phyloP scores from a whole-genome alignment of 441 rosid genomes.

The Jatropha multifida region DNA sequence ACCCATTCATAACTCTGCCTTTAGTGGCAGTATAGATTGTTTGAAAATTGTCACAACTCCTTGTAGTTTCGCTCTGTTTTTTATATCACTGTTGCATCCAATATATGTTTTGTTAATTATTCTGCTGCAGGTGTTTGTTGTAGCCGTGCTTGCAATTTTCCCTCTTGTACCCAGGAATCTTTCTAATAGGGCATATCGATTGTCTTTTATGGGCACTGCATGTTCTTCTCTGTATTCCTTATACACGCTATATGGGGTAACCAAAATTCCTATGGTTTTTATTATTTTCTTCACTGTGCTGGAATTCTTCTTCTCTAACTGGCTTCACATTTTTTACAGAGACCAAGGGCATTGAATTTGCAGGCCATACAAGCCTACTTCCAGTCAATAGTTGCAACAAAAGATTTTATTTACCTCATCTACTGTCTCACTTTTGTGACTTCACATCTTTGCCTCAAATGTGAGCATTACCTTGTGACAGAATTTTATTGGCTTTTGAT shows the following conservation, averaged over 20 bases:
- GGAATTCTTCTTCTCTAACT: slow-evolving; percentile 25
- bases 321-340: slow-evolving; percentile 44
- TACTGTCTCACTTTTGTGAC: slow-evolving; percentile 87
- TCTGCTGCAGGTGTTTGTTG: slow-evolving; percentile 74
- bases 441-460: slow-evolving; percentile 82
- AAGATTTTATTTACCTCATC: slow-evolving; percentile 87
- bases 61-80: slow-evolving; percentile 6
- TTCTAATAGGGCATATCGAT: slow-evolving; percentile 81
- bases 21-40: neutral
- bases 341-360: slow-evolving; percentile 86
- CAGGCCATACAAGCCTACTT: slow-evolving; percentile 84
- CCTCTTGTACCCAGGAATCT: slow-evolving; percentile 76
- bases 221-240: slow-evolving; percentile 79
- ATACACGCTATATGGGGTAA: slow-evolving; percentile 89
- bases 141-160: slow-evolving; percentile 84
- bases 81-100: neutral
- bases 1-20: neutral
- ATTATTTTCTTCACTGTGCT: slow-evolving; percentile 13
- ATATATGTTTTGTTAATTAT: slow-evolving; percentile 14
- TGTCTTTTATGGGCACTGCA: slow-evolving; percentile 91
- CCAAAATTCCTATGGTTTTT: neutral
- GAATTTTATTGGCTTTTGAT: neutral
- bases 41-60: neutral
- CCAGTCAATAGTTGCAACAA: slow-evolving; percentile 74
- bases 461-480: slow-evolving; percentile 45